Base-by-base conservation (phyloP, 1,284 basidiomycete species). In the Cutaneotrichosporon cavernicola region DNA sequence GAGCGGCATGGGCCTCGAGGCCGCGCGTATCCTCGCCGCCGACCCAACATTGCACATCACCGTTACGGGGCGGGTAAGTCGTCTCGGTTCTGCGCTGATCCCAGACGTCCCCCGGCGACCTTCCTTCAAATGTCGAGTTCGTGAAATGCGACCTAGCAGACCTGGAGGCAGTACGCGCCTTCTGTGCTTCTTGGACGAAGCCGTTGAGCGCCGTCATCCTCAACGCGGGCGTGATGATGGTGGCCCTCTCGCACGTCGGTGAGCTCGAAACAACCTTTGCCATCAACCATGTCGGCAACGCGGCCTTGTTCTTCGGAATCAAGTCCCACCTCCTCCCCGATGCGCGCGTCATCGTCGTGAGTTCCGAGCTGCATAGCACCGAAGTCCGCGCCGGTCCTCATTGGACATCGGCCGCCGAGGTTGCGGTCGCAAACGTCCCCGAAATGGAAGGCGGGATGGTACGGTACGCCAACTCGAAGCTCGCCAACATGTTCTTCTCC, bases 261-360 rank as follows among this genome's bases (percentile, higher is more conserved):
- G 65, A 58, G 26, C 30, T 66, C 49, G 69, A 72, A 40, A 21
- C 40, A 26, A 69, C 65, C 43, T 70, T 73, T 61, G 70, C 70
- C 2, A 58, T 65, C 22, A 69, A 70, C 60, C 69, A 71, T 49
- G 43, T 69, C n/a, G 68, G 69, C 21, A 67, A 73, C 40, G 64
- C 69, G 2, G 61, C 68, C 13, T 60, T 73, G 21, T 68, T 73
- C 61, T 70, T 70, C 59, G 63, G 69, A 30, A 61, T 73, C 46
- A 53, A 53, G 18, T 13, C 16, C 14, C 51, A 32, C 51, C 60
- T 58, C 26, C 22, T 52, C 4, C 22, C 56, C 4, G 43, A 50
- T 16, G 68, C 66, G 4, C 57, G 63, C 4, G 64, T 73, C 63
- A 49, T 68, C 47, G 30, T 67, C 32, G 63, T 68, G 34, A 50